A percentile compares a stretch with the other conserved stretches of the same genome.
These are phyloP conservation scores for Trypanosoma congolense DNA, from an alignment of 208 protist genomes.

Conservation along the genomic window DNA sequence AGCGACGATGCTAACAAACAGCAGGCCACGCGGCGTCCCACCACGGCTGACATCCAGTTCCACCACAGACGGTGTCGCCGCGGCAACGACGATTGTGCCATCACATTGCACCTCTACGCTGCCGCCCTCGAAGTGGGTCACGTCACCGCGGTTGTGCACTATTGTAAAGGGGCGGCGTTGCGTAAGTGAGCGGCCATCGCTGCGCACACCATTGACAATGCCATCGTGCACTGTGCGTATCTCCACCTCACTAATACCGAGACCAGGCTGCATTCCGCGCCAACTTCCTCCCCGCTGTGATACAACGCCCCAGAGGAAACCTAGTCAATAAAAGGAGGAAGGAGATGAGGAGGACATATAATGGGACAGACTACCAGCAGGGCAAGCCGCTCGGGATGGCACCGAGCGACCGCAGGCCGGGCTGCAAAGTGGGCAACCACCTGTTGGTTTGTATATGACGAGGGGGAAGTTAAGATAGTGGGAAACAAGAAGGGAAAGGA, in stretches of 20 bases:
- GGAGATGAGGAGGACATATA: too few species aligned
- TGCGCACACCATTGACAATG: slow-evolving; percentile 54
- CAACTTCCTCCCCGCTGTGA: neutral
- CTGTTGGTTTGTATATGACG: too few species aligned
- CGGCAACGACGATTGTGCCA: slow-evolving; percentile 57
- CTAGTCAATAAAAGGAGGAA: slow-evolving; percentile 1
- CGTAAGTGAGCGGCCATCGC: slow-evolving; percentile 73
- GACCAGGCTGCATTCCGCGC: slow-evolving; percentile 6
- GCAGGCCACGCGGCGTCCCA: slow-evolving; percentile 22
- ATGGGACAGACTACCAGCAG: slow-evolving; percentile 18
- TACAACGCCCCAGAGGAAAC: slow-evolving; percentile 14
- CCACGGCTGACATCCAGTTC: slow-evolving; percentile 24
- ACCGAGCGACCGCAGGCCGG: too few species aligned
- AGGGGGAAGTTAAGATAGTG: too few species aligned
- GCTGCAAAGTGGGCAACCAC: too few species aligned
- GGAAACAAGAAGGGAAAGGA: too few species aligned
- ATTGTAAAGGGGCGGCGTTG: slow-evolving; percentile 63
- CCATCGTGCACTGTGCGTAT: slow-evolving; percentile 68
- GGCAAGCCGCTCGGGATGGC: too few species aligned
- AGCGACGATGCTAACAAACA: slow-evolving; percentile 70
- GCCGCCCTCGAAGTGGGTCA: slow-evolving; percentile 44
- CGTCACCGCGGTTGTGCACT: neutral
- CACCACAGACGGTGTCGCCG: slow-evolving; percentile 54
- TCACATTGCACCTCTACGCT: slow-evolving; percentile 48
- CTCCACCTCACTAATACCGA: slow-evolving; percentile 59